Evolutionary conservation across 2,329 filamentous ascomycete genomes (phyloP).

Genomic region (Volutella citrinella): DNA sequence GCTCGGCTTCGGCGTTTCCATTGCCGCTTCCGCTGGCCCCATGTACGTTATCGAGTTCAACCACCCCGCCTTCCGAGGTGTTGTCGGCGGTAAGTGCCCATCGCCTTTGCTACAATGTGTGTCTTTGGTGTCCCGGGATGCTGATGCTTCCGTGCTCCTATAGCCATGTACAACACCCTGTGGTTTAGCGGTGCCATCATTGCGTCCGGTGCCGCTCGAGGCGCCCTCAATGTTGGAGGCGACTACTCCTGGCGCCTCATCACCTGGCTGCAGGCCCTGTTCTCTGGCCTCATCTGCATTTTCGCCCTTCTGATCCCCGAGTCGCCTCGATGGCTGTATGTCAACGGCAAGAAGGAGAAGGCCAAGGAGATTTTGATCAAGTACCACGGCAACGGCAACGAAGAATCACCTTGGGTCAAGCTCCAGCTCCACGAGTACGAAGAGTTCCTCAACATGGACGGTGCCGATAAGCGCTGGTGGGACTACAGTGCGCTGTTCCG

Average conservation of each 20-base stretch:
- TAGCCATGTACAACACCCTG: slow-evolving; percentile 38
- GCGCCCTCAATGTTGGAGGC: slow-evolving; percentile 36
- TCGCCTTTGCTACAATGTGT: not conserved
- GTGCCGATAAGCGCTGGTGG: slow-evolving; percentile 46
- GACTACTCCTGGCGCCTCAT: slow-evolving; percentile 40
- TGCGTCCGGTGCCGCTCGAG: slow-evolving; percentile 47
- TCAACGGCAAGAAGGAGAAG: slow-evolving; percentile 35
- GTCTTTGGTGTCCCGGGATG: not conserved
- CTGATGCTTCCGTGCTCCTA: slow-evolving; percentile 1
- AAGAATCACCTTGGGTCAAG: slow-evolving; percentile 42
- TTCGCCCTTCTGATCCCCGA: slow-evolving; percentile 37
- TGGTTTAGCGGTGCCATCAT: slow-evolving; percentile 49
- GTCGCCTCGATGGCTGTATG: slow-evolving; percentile 41
- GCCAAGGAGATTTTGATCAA: slow-evolving; percentile 35
- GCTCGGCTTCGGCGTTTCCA: slow-evolving; percentile 49
- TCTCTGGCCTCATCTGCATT: slow-evolving; percentile 37
- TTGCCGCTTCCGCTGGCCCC: slow-evolving; percentile 43
- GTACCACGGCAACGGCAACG: slow-evolving; percentile 43
- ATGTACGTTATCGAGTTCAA: slow-evolving; percentile 47
- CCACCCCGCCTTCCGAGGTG: slow-evolving; percentile 44
- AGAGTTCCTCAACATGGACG: slow-evolving; percentile 38
- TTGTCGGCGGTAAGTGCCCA: slow-evolving; percentile 30
- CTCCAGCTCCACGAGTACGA: slow-evolving; percentile 44
- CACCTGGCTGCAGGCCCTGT: slow-evolving; percentile 42
- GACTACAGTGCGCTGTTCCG: slow-evolving; percentile 45